Evolutionary conservation across 768 basidiomycete species (phyloP).

Genomic region (Leccinum subgranulosum): DNA sequence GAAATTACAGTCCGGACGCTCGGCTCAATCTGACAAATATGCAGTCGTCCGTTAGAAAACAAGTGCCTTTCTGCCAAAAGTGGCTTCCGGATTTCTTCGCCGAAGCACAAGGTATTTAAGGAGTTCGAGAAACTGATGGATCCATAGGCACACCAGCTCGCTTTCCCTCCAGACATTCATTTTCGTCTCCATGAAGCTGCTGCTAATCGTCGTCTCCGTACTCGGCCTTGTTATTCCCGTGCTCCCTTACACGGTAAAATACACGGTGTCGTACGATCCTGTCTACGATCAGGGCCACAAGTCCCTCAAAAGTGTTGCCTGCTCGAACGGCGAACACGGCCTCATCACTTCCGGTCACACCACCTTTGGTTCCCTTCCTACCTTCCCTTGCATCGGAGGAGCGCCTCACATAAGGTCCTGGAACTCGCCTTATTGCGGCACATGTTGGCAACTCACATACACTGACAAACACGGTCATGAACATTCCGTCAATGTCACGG

Average conservation of each 20-base stretch:
- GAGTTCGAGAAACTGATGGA: not conserved
- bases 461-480: slow-evolving; percentile 24
- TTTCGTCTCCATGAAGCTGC: slow-evolving; percentile 11
- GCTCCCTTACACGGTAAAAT: slow-evolving; percentile 3
- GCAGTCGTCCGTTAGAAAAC: not conserved
- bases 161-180: not conserved
- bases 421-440: slow-evolving; percentile 53
- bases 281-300: slow-evolving; percentile 43
- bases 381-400: slow-evolving; percentile 60
- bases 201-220: not conserved
- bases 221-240: slow-evolving; percentile 8
- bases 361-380: slow-evolving; percentile 50
- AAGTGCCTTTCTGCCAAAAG: not conserved
- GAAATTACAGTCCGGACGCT: not conserved
- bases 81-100: not conserved
- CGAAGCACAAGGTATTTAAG: not conserved
- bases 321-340: slow-evolving; percentile 53
- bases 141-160: not conserved
- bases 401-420: slow-evolving; percentile 48
- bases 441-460: slow-evolving; percentile 60
- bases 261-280: slow-evolving; percentile 41
- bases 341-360: slow-evolving; percentile 42
- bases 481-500: slow-evolving; percentile 46
- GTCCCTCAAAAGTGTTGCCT: slow-evolving; percentile 44
- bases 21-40: not conserved